Conservation (phyloP, 1,139 yeast genomes). For the Blastobotrys capitulatus region DNA sequence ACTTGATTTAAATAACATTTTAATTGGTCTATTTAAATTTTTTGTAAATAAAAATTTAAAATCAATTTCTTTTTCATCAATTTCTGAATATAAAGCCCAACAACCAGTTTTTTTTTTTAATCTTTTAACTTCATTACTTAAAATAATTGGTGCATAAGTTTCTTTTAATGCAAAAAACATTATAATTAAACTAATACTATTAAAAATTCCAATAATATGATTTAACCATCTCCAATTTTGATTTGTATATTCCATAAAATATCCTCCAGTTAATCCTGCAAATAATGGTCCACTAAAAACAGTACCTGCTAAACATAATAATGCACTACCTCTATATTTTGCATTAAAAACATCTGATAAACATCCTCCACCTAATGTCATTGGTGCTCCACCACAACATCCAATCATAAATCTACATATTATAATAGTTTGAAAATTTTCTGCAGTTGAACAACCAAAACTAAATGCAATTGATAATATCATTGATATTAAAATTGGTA, state of each 20-base stretch:
- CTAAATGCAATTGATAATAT: slow-evolving; percentile 57
- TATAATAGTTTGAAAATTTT: slow-evolving; percentile 63
- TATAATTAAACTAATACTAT: slow-evolving; percentile 65
- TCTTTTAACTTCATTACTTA: slow-evolving; percentile 63
- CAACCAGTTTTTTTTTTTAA: slow-evolving; percentile 81
- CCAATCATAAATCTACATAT: slow-evolving; percentile 65
- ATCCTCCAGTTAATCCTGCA: slow-evolving; percentile 67
- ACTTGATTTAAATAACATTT: slow-evolving; percentile 63
- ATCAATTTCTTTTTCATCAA: slow-evolving; percentile 69
- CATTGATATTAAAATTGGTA: slow-evolving; percentile 53
- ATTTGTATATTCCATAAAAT: slow-evolving; percentile 50
- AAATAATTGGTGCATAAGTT: slow-evolving; percentile 83
- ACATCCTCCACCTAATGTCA: slow-evolving; percentile 75
- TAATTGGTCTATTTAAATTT: slow-evolving; percentile 68
- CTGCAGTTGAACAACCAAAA: slow-evolving; percentile 67
- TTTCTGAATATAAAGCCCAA: slow-evolving; percentile 77
- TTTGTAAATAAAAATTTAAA: slow-evolving; percentile 58
- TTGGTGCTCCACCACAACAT: slow-evolving; percentile 65
- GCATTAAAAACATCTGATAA: slow-evolving; percentile 67
- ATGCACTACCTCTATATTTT: slow-evolving; percentile 66
- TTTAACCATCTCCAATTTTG: slow-evolving; percentile 83
- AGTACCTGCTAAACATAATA: slow-evolving; percentile 66
- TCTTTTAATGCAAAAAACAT: slow-evolving; percentile 57
- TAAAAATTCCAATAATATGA: slow-evolving; percentile 56
- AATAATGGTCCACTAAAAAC: slow-evolving; percentile 67